phyloP scores from a whole-genome alignment of 2,329 filamentous ascomycete species.

The Apiospora pterosperma region DNA sequence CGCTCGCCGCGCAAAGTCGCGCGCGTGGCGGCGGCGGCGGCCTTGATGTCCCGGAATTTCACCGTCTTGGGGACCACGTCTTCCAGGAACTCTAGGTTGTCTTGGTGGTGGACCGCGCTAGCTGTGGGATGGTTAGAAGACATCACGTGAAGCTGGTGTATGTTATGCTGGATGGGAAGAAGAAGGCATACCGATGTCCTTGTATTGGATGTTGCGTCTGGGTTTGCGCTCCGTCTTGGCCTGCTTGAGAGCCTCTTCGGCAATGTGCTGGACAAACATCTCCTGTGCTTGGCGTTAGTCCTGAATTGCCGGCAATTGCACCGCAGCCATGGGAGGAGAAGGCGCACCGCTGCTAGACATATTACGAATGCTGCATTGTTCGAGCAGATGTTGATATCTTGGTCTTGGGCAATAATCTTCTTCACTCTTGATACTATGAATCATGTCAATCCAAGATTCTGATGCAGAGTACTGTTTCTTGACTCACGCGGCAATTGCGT shows the following conservation, averaged over 20 bases:
- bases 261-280: conserved; percentile 91
- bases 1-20: conserved; percentile 43
- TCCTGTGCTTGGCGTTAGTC: conserved; percentile 52
- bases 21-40: conserved; percentile 49
- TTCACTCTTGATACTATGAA: conserved; percentile 83
- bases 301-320: background rate
- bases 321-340: too few relatives aligned
- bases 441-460: background rate
- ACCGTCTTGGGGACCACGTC: conserved; percentile 88
- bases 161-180: background rate
- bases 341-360: conserved; percentile 77
- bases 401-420: conserved; percentile 87
- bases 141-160: background rate
- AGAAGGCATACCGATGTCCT: conserved; percentile 68
- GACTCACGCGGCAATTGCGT: conserved; percentile 78
- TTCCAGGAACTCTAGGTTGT: conserved; percentile 91
- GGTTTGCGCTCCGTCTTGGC: conserved; percentile 91
- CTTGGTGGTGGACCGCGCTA: conserved; percentile 79
- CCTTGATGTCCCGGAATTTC: conserved; percentile 76
- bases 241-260: conserved; percentile 80
- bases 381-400: conserved; percentile 80
- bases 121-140: conserved; percentile 46
- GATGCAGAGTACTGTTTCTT: background rate
- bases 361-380: conserved; percentile 95
- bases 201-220: conserved; percentile 91